A percentile compares a stretch with the other conserved stretches of the same genome.
Conservation (phyloP, 148 eudicot genomes). For the Rheum nobile region DNA sequence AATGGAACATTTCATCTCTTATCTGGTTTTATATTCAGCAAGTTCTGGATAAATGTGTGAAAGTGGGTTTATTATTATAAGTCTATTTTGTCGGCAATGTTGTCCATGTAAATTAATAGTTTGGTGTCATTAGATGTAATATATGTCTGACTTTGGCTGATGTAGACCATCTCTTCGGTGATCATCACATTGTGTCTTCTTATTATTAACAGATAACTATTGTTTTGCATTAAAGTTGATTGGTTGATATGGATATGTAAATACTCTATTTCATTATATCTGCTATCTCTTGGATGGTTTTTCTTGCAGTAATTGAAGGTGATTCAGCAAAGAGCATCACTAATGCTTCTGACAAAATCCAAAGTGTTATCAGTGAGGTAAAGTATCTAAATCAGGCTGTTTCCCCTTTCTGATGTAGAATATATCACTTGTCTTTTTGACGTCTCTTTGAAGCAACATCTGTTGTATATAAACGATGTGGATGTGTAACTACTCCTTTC, state of each 20-base stretch:
- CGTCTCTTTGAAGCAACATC: neutral
- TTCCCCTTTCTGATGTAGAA: neutral
- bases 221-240: neutral
- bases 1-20: neutral
- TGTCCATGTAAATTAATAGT: neutral
- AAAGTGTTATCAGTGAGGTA: slow-evolving; percentile 45
- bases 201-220: neutral
- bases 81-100: neutral
- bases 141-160: neutral
- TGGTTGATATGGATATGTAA: slow-evolving; percentile 3
- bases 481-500: neutral
- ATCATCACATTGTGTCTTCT: neutral
- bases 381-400: neutral
- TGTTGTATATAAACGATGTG: neutral
- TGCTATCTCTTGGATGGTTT: slow-evolving; percentile 6
- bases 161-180: neutral
- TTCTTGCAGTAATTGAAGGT: slow-evolving; percentile 49
- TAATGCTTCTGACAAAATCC: slow-evolving; percentile 49
- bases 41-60: neutral
- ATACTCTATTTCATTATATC: neutral
- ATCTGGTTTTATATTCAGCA: neutral
- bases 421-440: neutral
- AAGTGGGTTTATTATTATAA: neutral
- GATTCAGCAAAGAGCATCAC: slow-evolving; percentile 38
- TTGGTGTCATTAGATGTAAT: neutral